These are phyloP conservation scores for Fusarium verrucosum DNA, from an alignment of 2,329 filamentous ascomycete species.

Conservation along the genomic window DNA sequence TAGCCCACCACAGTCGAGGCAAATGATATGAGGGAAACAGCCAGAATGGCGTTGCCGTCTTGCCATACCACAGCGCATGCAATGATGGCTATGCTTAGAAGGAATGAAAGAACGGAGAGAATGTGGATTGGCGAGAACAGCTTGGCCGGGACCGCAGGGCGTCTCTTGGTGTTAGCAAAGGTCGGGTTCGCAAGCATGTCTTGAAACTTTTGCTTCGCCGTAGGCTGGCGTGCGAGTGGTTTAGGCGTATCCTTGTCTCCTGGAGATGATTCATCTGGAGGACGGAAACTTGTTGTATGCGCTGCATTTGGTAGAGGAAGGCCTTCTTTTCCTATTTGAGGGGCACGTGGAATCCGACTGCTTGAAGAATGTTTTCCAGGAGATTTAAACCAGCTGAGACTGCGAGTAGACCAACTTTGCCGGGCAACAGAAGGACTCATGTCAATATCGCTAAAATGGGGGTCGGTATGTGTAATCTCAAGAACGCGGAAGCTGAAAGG, in stretches of 20 bases:
- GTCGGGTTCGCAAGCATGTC: slow-evolving; percentile 57
- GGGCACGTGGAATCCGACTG: slow-evolving; percentile 15
- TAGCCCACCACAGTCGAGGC: slow-evolving; percentile 64
- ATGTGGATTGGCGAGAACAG: slow-evolving; percentile 63
- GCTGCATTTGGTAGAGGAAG: slow-evolving; percentile 13
- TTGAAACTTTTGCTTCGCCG: slow-evolving; percentile 53
- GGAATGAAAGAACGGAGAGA: slow-evolving; percentile 60
- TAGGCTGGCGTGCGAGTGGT: slow-evolving; percentile 45
- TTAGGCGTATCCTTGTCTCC: slow-evolving; percentile 13
- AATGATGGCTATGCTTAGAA: slow-evolving; percentile 60
- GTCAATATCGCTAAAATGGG: slow-evolving; percentile 21
- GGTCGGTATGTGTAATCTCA: slow-evolving; percentile 57
- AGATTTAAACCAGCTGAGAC: slow-evolving; percentile 24
- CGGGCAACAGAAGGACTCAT: slow-evolving; percentile 1
- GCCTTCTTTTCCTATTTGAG: slow-evolving; percentile 21
- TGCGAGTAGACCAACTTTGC: slow-evolving; percentile 15
- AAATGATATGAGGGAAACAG: slow-evolving; percentile 61
- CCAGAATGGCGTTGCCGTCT: slow-evolving; percentile 51
- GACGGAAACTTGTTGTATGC: slow-evolving; percentile 14
- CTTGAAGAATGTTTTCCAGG: neutral
- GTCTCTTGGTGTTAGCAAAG: slow-evolving; percentile 49
- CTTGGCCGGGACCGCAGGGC: slow-evolving; percentile 59
- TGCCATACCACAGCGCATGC: slow-evolving; percentile 52
- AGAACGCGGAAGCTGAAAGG: slow-evolving; percentile 60
- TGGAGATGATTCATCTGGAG: neutral